phyloP scores from a whole-genome alignment of 1,284 basidiomycete genomes.

The Calocybe gambosa region DNA sequence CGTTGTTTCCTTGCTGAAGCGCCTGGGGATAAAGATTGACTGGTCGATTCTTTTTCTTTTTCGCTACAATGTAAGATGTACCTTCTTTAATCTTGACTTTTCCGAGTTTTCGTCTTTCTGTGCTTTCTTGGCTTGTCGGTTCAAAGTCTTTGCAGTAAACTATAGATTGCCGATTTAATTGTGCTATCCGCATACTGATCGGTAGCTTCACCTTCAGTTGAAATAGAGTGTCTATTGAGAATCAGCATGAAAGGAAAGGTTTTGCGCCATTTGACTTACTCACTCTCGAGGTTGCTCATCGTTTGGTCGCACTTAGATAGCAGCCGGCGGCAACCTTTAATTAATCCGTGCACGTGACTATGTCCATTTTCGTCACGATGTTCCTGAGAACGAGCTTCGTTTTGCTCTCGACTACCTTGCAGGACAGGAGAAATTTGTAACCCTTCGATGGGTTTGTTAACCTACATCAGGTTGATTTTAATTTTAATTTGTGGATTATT shows the following conservation, averaged over 20 bases:
- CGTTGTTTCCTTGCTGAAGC: constrained; percentile 92
- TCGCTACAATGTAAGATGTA: constrained; percentile 24
- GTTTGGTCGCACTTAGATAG: constrained; percentile 7
- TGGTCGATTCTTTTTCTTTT: constrained; percentile 1
- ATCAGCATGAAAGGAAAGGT: constrained; percentile 20
- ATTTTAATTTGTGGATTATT: background rate
- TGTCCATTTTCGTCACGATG: background rate
- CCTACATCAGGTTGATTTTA: constrained; percentile 42
- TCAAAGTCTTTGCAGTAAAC: constrained; percentile 95
- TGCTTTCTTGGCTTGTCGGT: constrained; percentile 91
- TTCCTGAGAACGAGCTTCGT: constrained; percentile 3
- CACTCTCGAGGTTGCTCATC: constrained; percentile 91
- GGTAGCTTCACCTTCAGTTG: constrained; percentile 74
- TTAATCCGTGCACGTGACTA: constrained; percentile 9
- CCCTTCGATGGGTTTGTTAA: constrained; percentile 38
- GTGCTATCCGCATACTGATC: constrained; percentile 4
- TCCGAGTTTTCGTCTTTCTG: constrained; percentile 88
- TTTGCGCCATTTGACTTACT: constrained; percentile 29
- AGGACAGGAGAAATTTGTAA: constrained; percentile 7
- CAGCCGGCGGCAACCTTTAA: constrained; percentile 2
- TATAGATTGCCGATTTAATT: constrained; percentile 28
- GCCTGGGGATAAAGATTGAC: constrained; percentile 59
- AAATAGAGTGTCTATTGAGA: constrained; percentile 78
- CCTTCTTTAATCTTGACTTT: constrained; percentile 89
- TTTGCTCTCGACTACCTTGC: constrained; percentile 8